Percentiles rank a stretch among this genome's conserved stretches.
Conservation (phyloP, 306 rosid species). For the Glycyrrhiza uralensis region DNA sequence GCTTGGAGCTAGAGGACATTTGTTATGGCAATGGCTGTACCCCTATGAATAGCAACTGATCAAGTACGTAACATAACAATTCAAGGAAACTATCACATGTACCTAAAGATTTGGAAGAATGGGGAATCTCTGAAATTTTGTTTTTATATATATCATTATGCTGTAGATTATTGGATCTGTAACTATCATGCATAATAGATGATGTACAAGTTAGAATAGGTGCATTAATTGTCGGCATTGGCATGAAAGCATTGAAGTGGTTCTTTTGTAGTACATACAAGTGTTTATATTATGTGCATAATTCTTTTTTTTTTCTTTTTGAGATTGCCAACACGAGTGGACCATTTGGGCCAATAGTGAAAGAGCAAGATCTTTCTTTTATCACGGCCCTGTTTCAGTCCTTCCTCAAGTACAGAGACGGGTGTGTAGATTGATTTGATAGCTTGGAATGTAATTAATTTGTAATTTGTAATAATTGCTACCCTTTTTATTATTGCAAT, state of each 20-base stretch:
- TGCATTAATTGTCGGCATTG: constrained; percentile 13
- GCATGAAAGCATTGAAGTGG: constrained; percentile 5
- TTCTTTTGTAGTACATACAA: background rate
- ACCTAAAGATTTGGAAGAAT: background rate
- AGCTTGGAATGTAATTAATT: constrained; percentile 41
- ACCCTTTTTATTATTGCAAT: constrained; percentile 3
- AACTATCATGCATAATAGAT: constrained; percentile 16
- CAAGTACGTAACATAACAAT: constrained; percentile 18
- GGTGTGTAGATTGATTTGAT: constrained; percentile 28
- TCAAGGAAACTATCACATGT: constrained; percentile 18
- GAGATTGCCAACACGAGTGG: constrained; percentile 24
- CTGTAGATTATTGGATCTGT: constrained; percentile 15
- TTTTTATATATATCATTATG: constrained; percentile 3
- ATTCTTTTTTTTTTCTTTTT: background rate
- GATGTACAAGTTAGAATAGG: too few species aligned
- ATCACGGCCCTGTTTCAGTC: background rate
- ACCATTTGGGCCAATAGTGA: constrained; percentile 36
- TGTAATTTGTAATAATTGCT: constrained; percentile 36
- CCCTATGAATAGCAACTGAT: background rate
- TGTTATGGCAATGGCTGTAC: background rate
- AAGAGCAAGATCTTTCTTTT: background rate
- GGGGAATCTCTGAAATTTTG: background rate
- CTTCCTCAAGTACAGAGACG: constrained; percentile 16
- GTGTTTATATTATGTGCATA: background rate
- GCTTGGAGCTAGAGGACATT: background rate